Conservation (phyloP, 768 basidiomycete genomes). For the Mrakia gelida region DNA sequence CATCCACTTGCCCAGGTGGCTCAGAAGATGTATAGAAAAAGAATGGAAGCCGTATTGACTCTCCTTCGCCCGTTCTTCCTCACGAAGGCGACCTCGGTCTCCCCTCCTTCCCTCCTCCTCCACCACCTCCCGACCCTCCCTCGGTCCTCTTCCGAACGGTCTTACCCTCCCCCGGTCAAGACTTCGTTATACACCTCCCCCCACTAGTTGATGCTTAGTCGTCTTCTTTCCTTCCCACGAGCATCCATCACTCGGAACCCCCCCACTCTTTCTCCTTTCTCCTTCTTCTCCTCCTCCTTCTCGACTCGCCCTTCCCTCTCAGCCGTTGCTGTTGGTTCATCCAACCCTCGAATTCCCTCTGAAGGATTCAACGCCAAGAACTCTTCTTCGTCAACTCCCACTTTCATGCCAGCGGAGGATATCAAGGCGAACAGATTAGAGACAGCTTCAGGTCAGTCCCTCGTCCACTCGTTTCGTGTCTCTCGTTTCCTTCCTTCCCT, state of each 20-base stretch:
- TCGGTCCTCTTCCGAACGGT: background rate
- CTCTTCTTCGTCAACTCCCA: background rate
- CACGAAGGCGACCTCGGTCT: background rate
- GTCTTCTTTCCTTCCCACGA: background rate
- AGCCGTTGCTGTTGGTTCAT: conserved; percentile 15
- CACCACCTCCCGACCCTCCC: background rate
- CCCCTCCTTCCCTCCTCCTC: background rate
- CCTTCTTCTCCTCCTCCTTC: background rate
- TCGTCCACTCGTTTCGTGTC: background rate
- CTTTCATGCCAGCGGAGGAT: conserved; percentile 15
- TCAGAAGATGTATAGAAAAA: background rate
- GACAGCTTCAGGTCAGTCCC: conserved; percentile 4
- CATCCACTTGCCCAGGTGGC: background rate
- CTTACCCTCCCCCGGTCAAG: background rate
- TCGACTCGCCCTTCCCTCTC: background rate
- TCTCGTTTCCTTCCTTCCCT: background rate
- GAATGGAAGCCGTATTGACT: background rate
- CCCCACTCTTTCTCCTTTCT: background rate
- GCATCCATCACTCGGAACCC: background rate
- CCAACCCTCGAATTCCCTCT: background rate
- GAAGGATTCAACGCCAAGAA: background rate
- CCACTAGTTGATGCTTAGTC: background rate
- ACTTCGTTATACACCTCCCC: background rate
- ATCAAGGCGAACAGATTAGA: conserved; percentile 15
- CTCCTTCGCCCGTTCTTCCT: background rate